Evolutionary conservation across 139 green algal genomes (phyloP), one percentile per base, ranked within the genome.

Genomic region (Tetradesmus obliquus): DNA sequence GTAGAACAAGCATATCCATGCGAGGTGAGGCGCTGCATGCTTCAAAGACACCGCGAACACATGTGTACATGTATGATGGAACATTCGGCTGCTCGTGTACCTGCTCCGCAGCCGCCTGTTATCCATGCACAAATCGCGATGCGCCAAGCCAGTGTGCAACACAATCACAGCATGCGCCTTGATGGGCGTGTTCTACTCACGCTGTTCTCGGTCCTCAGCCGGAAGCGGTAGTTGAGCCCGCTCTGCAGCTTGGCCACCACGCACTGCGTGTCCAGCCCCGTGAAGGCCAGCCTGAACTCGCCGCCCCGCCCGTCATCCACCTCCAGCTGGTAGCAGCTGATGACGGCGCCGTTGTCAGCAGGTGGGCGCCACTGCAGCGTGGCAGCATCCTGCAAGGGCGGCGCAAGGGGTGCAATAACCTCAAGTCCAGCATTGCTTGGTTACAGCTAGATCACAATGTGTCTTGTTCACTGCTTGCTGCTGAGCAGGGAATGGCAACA

Each of bases 181-280:
- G 32, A 45, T 45, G 32, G 32, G 32, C 32, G 32, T 71, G 5
- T 13, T 4, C 15, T 24, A 92, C 93, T 92, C 80, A 96, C 96
- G 57, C 95, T 93, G 87, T 98, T 98, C 10, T 97, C 94, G 1
- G 95, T 96, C 5, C 85, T 90, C 7, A 98, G 76, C 1, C 96
- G 90, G 94, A 98, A 97, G 53, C 92, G 92, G 88, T 98, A 98
- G 1, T 55, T 53, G 60, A 94, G 62, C 5, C 95, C 96, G 15
- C 87, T 94, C 57, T 90, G 94, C 51, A 89, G 55, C 60, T 82
- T n/a, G 62, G 74, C 17, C 53, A 89, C 89, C 13, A 51, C 55
- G 62, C 62, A 83, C 2, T 32, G n/a, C 15, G 5, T 22, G 5
- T 89, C 22, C 7, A 15, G 5, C 8, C 95, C 90, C 5, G 89